Base-by-base conservation (phyloP, 768 basidiomycete genomes). In the Gloeophyllum trabeum region DNA sequence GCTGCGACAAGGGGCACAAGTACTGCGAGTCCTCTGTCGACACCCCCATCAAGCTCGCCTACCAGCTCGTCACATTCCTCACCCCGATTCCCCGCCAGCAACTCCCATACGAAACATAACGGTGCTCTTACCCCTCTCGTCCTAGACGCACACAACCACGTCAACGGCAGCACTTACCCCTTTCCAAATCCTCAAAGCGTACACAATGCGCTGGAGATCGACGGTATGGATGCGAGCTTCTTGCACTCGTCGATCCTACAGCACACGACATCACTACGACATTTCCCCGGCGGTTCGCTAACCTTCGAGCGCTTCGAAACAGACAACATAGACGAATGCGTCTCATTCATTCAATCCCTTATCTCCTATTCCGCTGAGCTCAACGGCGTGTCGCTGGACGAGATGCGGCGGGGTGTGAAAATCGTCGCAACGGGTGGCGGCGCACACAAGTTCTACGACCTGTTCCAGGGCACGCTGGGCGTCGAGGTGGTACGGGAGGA, bases 221-320 rank as follows among this genome's bases (percentile, higher is more conserved):
- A n/a, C n/a, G n/a, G n/a, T n/a, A 56, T 69, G 37, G 62, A 63
- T 50, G 62, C 60, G 41, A 61, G 57, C 47, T 56, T 78, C 24
- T 63, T 80, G 41, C 78, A 73, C 44, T 76, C 78, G 42, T 74
- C 74, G 42, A 73, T 81, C 46, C 72, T 87, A 32, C 79, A 78
- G 46, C 76, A 77, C 40, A 7, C 10, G 28, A 77, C 77, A 19
- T 71, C 77, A 39, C 76, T 84, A 49, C 70, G 71, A 46, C 87
- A 94, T 55, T 86, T 96, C 52, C 92, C 93, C 3, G 96, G 96
- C 13, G 96, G 96, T 2, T 88, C 91, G 38, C 77, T 99, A 57
- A 99, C 97, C 63, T 99, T 98, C 55, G 90, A 89, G 59, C 81
- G 93, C 21, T 99, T 97, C 67, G 83, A 99, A 65, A 98, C 96